Percentiles rank a stretch among this genome's conserved stretches.
Conservation (phyloP, 495 filamentous ascomycete genomes). For the Lophiostoma macrostomum region DNA sequence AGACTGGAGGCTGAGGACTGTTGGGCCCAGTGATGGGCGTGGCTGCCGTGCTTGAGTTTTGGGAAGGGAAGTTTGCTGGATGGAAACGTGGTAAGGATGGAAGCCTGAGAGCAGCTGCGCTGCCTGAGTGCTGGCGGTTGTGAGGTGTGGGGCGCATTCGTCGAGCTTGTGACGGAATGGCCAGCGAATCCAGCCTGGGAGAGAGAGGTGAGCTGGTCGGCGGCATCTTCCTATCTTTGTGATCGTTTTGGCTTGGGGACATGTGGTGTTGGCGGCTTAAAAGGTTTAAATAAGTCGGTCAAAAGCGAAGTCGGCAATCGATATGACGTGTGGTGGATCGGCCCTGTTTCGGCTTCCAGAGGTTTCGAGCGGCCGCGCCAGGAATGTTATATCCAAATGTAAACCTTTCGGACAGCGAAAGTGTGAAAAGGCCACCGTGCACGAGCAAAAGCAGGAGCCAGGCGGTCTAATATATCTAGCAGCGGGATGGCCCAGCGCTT, state of each 20-base stretch:
- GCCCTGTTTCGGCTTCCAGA: slow-evolving; percentile 1
- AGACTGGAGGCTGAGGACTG: slow-evolving; percentile 35
- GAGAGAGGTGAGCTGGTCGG: slow-evolving; percentile 25
- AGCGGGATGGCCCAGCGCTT: slow-evolving; percentile 16
- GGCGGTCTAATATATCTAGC: slow-evolving; percentile 24
- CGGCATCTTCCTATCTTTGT: slow-evolving; percentile 9
- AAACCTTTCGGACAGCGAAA: too few species aligned
- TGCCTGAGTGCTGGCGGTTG: slow-evolving; percentile 17
- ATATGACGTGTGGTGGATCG: slow-evolving; percentile 13
- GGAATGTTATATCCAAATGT: not conserved
- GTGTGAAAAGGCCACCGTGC: not conserved
- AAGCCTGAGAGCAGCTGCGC: slow-evolving; percentile 35
- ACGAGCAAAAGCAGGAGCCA: slow-evolving; percentile 12
- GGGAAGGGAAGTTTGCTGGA: slow-evolving; percentile 41
- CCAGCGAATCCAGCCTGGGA: slow-evolving; percentile 29
- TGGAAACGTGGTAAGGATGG: slow-evolving; percentile 45
- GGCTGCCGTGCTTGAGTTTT: slow-evolving; percentile 28
- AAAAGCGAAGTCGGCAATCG: slow-evolving; percentile 3
- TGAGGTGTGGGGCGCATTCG: slow-evolving; percentile 21
- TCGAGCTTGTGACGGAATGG: slow-evolving; percentile 28
- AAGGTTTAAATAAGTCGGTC: not conserved
- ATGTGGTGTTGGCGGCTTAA: slow-evolving; percentile 11
- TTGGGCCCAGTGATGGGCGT: slow-evolving; percentile 33
- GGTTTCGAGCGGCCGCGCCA: not conserved
- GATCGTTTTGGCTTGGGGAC: slow-evolving; percentile 12